Conservation (phyloP, 306 rosid genomes). For the Rubus parviflorus region DNA sequence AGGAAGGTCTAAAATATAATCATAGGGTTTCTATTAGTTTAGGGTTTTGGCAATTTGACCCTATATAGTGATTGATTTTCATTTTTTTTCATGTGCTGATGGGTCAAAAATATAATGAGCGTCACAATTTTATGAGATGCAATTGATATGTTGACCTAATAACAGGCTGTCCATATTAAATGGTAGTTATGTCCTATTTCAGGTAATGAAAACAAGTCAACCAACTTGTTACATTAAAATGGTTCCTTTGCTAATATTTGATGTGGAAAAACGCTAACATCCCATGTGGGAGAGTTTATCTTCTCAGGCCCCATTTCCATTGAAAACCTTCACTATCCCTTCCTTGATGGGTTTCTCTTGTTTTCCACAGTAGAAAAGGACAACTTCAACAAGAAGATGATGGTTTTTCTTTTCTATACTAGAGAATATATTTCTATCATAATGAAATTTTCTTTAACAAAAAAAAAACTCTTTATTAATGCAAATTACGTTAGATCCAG, state of each 20-base stretch:
- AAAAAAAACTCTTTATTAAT: background rate
- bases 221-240: constrained; percentile 41
- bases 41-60: background rate
- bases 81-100: constrained; percentile 16
- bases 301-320: constrained; percentile 45
- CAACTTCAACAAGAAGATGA: constrained; percentile 16
- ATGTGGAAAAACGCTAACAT: constrained; percentile 45
- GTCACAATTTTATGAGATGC: constrained; percentile 37
- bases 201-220: constrained; percentile 49
- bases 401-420: background rate
- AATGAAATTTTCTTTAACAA: background rate
- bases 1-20: background rate
- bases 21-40: background rate
- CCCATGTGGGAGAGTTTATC: constrained; percentile 53
- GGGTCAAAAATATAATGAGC: constrained; percentile 44
- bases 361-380: constrained; percentile 36
- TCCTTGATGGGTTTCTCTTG: constrained; percentile 30
- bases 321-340: constrained; percentile 32
- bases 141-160: constrained; percentile 55
- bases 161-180: constrained; percentile 64
- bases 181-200: constrained; percentile 41
- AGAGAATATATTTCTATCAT: background rate
- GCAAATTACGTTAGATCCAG: background rate
- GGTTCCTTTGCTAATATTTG: constrained; percentile 29
- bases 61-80: background rate